A percentile compares a stretch with the other conserved stretches of the same genome.
These are phyloP conservation scores for Phytophthora colocasiae DNA, from an alignment of 352 stramenopile genomes.

Conservation along the genomic window DNA sequence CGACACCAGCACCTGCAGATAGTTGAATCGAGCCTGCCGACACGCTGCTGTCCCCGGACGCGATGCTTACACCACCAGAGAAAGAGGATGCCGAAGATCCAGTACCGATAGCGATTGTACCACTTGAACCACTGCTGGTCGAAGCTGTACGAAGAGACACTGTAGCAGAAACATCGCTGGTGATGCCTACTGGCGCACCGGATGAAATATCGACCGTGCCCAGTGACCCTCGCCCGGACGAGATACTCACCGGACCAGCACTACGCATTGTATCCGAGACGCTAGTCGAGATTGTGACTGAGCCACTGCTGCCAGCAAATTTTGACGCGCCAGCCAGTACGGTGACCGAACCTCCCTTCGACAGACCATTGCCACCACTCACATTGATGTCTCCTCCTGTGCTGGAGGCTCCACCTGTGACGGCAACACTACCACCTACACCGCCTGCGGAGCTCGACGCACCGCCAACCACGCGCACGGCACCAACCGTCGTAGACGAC, in stretches of 20 bases:
- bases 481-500: slow-evolving; percentile 10
- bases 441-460: not conserved
- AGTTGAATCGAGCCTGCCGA: slow-evolving; percentile 15
- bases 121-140: slow-evolving; percentile 21
- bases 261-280: slow-evolving; percentile 28
- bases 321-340: slow-evolving; percentile 10
- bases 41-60: slow-evolving; percentile 20
- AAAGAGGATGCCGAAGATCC: slow-evolving; percentile 15
- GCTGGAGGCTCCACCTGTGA: slow-evolving; percentile 22
- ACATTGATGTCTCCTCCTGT: slow-evolving; percentile 25
- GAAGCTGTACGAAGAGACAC: not conserved
- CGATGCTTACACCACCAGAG: slow-evolving; percentile 22
- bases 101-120: slow-evolving; percentile 16
- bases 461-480: too few species aligned
- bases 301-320: slow-evolving; percentile 10
- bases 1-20: slow-evolving; percentile 17
- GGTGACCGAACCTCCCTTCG: slow-evolving; percentile 41
- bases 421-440: slow-evolving; percentile 18
- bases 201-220: too few species aligned
- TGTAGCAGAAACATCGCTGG: too few species aligned
- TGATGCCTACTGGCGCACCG: too few species aligned
- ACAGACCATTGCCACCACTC: slow-evolving; percentile 26
- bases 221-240: not conserved
- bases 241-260: slow-evolving; percentile 23
- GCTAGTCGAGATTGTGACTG: slow-evolving; percentile 19